Evolutionary conservation across 495 filamentous ascomycete genomes (phyloP).

Genomic region (Penicillium maclennaniae): DNA sequence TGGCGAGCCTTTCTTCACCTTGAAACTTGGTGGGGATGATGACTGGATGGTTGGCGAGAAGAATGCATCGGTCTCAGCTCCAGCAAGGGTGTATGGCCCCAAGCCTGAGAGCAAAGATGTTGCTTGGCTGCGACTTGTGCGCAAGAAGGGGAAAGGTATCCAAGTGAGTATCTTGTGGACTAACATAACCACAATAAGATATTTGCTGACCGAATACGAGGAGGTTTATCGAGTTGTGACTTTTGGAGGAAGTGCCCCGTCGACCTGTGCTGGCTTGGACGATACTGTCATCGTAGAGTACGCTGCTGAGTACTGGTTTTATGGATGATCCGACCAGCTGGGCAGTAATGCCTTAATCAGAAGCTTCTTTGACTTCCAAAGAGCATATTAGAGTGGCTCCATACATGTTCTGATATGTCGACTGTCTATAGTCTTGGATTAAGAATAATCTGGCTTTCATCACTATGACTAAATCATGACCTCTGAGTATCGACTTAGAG

Average conservation of each 20-base stretch:
- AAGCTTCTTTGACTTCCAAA: background rate
- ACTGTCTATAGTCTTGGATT: background rate
- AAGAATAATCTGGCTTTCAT: background rate
- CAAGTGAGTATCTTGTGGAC: conserved; percentile 24
- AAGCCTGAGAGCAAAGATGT: conserved; percentile 49
- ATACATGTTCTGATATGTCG: background rate
- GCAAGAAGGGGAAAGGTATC: conserved; percentile 43
- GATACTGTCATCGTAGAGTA: conserved; percentile 54
- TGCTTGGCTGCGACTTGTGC: conserved; percentile 57
- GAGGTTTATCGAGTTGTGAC: conserved; percentile 67
- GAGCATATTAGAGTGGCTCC: background rate
- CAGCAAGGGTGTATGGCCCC: conserved; percentile 39
- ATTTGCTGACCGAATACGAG: conserved; percentile 26
- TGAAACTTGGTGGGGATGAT: conserved; percentile 40
- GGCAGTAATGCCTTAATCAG: background rate
- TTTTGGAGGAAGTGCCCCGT: conserved; percentile 53
- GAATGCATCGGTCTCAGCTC: conserved; percentile 46
- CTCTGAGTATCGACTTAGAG: no score
- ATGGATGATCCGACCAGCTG: conserved; percentile 25
- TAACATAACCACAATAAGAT: background rate
- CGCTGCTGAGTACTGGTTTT: conserved; percentile 71
- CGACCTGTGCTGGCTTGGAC: conserved; percentile 40
- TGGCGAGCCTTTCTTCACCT: conserved; percentile 55
- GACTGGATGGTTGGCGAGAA: conserved; percentile 41
- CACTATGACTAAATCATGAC: background rate